Percentiles rank a stretch among this genome's conserved stretches.
These are phyloP conservation scores for Dianthus caryophyllus DNA, from an alignment of 148 eudicot species.

Conservation along the genomic window DNA sequence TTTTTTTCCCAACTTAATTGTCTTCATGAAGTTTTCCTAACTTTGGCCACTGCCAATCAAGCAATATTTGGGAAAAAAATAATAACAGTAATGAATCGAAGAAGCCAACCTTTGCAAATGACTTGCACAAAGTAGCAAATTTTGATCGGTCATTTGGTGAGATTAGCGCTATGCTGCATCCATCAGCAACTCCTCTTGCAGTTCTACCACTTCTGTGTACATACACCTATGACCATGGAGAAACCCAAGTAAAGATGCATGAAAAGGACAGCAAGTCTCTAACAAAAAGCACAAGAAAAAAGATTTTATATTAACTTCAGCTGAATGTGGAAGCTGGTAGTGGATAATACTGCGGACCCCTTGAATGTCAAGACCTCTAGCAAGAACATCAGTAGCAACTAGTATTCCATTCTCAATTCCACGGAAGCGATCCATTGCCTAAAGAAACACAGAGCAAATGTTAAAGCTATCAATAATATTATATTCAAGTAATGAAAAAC, in stretches of 20 bases:
- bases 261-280: not conserved
- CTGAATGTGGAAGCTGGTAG: conserved; percentile 95
- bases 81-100: too few relatives aligned
- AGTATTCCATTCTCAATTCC: conserved; percentile 67
- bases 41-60: not conserved
- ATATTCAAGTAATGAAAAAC: not conserved
- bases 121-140: conserved; percentile 74
- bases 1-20: too few relatives aligned
- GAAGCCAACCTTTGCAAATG: conserved; percentile 73
- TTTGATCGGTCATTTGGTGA: conserved; percentile 81
- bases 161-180: conserved; percentile 79
- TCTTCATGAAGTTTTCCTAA: too few relatives aligned
- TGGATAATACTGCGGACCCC: conserved; percentile 93
- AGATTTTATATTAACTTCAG: conserved; percentile 50
- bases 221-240: conserved; percentile 53
- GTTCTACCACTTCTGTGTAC: conserved; percentile 99
- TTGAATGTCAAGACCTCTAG: conserved; percentile 90
- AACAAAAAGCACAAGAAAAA: not conserved
- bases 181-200: conserved; percentile 86
- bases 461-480: not conserved
- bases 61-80: conserved; percentile 1
- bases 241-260: not conserved
- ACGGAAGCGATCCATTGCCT: conserved; percentile 95
- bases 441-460: conserved; percentile 18
- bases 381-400: conserved; percentile 90